Base-by-base conservation (phyloP, 2,329 filamentous ascomycete species). In the Monilinia fructicola region DNA sequence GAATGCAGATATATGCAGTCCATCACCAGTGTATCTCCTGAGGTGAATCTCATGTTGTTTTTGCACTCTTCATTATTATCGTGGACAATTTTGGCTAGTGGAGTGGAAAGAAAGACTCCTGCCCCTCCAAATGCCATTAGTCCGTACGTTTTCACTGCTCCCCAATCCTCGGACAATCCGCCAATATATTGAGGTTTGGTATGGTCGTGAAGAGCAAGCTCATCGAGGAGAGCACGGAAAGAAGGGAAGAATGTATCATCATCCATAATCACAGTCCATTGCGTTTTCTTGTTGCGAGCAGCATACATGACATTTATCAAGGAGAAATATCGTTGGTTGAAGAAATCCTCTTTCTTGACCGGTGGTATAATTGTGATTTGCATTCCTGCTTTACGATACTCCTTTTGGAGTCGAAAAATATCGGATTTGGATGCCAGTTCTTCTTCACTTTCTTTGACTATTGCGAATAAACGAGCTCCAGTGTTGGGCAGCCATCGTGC, bases 241-340 rank as follows among this genome's bases (percentile, higher is more conserved):
- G 72, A 74, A 5, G 75, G 75, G 40, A 76, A 76, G 69, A 76
- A 76, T 18, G 75, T 76, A 69, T 76, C 75, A 53, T 76, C 75
- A 64, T 76, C 75, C 38, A 76, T 75, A 23, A 67, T 54, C 21
- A 70, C 67, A 31, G 73, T 66, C 74, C 74, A 76, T 66, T 73
- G 65, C 1, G 80, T 82, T 44, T 76, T 73, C 0, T 77, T 71
- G 31, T 78, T 74, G 60, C 76, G 71, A 54, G 80, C 76, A 52
- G 74, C 69, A 58, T 79, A 78, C 73, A 82, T 76, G 5, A 80
- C 74, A 40, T 76, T 74, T 11, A 81, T 74, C 28, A 82, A 71
- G 5, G 79, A 79, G 68, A 82, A 82, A 66, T 82, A 81, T n/a
- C 80, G 77, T 46, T 78, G 74, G 6, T 72, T 69, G 50, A 75